phyloP scores from a whole-genome alignment of 352 stramenopile species.

The Pythium vanterpoolii region DNA sequence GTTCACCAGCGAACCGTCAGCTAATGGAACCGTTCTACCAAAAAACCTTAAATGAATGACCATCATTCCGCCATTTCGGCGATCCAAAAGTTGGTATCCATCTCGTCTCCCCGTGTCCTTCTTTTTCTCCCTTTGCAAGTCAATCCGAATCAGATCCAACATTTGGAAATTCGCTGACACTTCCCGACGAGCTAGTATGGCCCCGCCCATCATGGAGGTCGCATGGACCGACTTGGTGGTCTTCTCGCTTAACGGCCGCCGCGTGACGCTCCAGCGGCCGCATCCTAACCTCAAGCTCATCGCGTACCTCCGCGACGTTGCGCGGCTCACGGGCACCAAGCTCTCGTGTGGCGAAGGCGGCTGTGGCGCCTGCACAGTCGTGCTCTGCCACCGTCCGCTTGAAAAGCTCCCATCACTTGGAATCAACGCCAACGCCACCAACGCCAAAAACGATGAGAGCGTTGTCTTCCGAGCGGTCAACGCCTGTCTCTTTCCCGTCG shows the following conservation, averaged over 20 bases:
- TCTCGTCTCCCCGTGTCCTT: background rate
- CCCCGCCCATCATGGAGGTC: conserved; percentile 17
- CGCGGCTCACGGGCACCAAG: conserved; percentile 73
- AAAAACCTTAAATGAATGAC: conserved; percentile 1
- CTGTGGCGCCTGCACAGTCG: conserved; percentile 35
- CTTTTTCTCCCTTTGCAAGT: background rate
- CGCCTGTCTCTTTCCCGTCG: conserved; percentile 79
- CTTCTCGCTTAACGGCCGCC: conserved; percentile 23
- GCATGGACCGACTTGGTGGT: conserved; percentile 14
- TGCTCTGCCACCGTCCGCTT: conserved; percentile 26
- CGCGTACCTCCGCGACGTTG: conserved; percentile 55
- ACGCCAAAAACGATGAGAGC: background rate
- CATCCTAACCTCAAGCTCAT: conserved; percentile 40
- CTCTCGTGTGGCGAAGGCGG: conserved; percentile 38
- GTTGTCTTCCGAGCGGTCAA: conserved; percentile 59
- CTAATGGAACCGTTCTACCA: background rate
- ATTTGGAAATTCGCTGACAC: background rate
- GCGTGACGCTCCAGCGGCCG: conserved; percentile 14
- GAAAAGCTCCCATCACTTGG: conserved; percentile 2
- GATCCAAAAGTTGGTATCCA: conserved; percentile 6
- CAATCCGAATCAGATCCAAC: background rate
- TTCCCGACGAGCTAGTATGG: background rate
- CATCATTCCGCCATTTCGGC: conserved; percentile 19
- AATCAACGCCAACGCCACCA: background rate
- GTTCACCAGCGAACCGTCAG: background rate